phyloP scores from a whole-genome alignment of 352 stramenopile genomes.

The Porosira glacialis region DNA sequence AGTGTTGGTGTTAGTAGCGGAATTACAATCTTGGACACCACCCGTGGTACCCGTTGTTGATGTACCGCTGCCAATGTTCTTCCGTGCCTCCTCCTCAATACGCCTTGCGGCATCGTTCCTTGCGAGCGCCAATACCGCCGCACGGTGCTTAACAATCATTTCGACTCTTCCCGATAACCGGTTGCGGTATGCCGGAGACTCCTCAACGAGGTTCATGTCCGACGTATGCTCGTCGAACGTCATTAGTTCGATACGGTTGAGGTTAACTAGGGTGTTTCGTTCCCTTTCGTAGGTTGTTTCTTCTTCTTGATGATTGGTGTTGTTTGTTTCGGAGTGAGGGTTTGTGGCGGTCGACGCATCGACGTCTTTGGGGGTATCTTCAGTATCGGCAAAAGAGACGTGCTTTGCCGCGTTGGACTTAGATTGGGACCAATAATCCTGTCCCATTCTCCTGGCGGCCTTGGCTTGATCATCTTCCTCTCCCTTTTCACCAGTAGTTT shows the following conservation, averaged over 20 bases:
- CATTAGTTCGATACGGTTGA: slow-evolving; percentile 53
- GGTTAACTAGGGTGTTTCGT: slow-evolving; percentile 41
- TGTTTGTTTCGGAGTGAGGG: neutral
- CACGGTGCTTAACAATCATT: slow-evolving; percentile 55
- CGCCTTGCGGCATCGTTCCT: slow-evolving; percentile 18
- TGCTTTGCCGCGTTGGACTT: no score
- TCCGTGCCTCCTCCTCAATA: neutral
- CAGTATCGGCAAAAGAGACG: no score
- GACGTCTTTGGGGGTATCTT: no score
- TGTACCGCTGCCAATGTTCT: no score
- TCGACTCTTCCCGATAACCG: slow-evolving; percentile 27
- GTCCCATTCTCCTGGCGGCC: neutral
- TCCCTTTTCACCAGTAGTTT: no score
- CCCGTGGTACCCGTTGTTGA: no score
- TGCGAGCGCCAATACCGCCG: slow-evolving; percentile 36
- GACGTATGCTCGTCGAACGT: slow-evolving; percentile 66
- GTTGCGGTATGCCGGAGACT: slow-evolving; percentile 28
- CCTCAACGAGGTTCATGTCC: slow-evolving; percentile 56
- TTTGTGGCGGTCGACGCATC: no score
- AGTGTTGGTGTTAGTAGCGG: slow-evolving; percentile 1
- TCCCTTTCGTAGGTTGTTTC: slow-evolving; percentile 37
- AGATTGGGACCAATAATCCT: no score
- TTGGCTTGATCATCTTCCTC: neutral
- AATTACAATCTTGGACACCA: no score
- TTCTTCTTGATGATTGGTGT: neutral